Evolutionary conservation across 768 basidiomycete genomes (phyloP), one percentile per base, ranked within the genome.

Genomic region (Ramaria sp.): DNA sequence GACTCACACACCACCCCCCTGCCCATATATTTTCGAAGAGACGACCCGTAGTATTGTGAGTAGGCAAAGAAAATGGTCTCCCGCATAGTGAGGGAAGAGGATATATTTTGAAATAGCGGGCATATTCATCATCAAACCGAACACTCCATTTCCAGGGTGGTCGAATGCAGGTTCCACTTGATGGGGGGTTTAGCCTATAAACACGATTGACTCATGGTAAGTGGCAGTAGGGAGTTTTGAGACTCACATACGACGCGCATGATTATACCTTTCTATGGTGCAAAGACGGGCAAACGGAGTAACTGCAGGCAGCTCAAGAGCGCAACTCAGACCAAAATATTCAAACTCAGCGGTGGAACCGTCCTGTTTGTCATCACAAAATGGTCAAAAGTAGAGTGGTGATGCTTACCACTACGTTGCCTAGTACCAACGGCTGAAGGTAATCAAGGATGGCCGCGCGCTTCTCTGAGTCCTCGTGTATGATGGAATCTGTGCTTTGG

Each of bases 1-100:
- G 20, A 45, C 54, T 37, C 33, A 56, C 54, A 56, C 13, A 56
- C 46, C 42, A 56, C 27, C 30, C 45, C 10, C 54, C 54, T 17
- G 4, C 20, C 54, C 54, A 56, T 4, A 1, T 42, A 19, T 19
- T 31, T 9, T 56, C 46, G 15, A 56, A 56, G 3, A n/a, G n/a
- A n/a, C 15, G n/a, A 37, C 22, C 4, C 3, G 24, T 48, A 34
- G 19, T 17, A 19, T n/a, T 49, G 4, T 31, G 33, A 48, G 34
- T 24, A 2, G 13, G 19, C 12, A 27, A 30, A 27, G 30, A 53
- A 22, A 41, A 10, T 13, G 39, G 11, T 30, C 27, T 30, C 20
- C 53, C 17, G 5, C 53, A 9, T 43, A 9, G 5, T 22, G n/a
- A 13, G 42, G 17, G 34, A 13, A 37, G 34, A 43, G 42, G n/a